Conservation (phyloP, 1,284 basidiomycete species). For the Thecaphora thlaspeos region DNA sequence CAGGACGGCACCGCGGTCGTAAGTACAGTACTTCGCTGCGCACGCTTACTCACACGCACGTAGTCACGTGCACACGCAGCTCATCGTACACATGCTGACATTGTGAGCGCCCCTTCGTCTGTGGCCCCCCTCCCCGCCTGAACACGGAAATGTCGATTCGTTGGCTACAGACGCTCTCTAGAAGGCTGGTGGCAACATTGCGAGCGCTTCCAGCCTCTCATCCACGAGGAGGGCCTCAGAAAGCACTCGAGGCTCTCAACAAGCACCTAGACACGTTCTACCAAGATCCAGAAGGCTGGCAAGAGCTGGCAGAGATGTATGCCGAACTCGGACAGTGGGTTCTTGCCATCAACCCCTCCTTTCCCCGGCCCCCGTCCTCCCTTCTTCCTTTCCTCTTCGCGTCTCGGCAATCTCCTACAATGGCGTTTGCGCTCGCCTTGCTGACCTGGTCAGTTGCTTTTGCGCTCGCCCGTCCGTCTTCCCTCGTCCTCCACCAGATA, state of each 20-base stretch:
- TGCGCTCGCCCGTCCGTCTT: no score
- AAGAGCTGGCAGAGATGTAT: slow-evolving; percentile 87
- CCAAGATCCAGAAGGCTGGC: slow-evolving; percentile 86
- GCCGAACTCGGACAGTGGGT: slow-evolving; percentile 73
- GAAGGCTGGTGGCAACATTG: slow-evolving; percentile 73
- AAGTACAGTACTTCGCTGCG: no score
- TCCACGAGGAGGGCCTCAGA: slow-evolving; percentile 52
- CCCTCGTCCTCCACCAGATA: no score
- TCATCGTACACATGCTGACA: no score
- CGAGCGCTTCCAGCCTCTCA: slow-evolving; percentile 16
- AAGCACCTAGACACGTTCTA: slow-evolving; percentile 88
- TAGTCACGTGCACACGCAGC: no score
- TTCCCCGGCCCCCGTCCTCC: no score
- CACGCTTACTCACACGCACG: no score
- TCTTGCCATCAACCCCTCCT: slow-evolving; percentile 8
- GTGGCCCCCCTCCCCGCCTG: neutral
- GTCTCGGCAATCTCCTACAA: neutral
- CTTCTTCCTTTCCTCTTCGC: neutral
- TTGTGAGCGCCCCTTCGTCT: neutral
- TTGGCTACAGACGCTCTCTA: slow-evolving; percentile 81
- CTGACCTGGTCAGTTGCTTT: slow-evolving; percentile 18
- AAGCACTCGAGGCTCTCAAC: slow-evolving; percentile 73
- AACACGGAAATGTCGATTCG: slow-evolving; percentile 6
- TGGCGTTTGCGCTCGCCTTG: slow-evolving; percentile 39
- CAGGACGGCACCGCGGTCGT: slow-evolving; percentile 76